Percentiles rank a stretch among this genome's conserved stretches.
Evolutionary conservation across 106 monocot genomes (phyloP).

Genomic region (Ottelia alismoides): DNA sequence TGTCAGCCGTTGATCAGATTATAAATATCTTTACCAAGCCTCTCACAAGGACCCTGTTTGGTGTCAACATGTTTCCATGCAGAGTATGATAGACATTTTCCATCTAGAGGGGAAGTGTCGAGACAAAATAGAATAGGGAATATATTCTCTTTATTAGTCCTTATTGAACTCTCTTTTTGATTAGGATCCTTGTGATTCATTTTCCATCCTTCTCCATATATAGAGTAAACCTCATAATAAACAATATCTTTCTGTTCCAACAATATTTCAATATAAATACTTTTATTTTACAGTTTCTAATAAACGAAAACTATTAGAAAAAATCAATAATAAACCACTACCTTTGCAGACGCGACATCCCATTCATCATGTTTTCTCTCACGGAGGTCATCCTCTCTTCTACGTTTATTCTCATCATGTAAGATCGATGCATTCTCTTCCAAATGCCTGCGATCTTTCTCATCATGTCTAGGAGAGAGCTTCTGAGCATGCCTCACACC

Average conservation of each 20-base stretch:
- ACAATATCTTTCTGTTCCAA: not conserved
- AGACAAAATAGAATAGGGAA: not conserved
- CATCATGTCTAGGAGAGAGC: conserved; percentile 79
- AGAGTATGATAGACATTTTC: too few species aligned
- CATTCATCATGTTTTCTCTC: conserved; percentile 89
- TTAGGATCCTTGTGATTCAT: too few species aligned
- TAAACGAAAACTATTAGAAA: not conserved
- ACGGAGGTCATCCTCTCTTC: conserved; percentile 79
- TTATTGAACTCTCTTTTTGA: too few species aligned
- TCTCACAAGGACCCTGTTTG: too few species aligned
- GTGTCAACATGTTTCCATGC: too few species aligned
- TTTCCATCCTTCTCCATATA: too few species aligned
- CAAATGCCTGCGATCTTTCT: conserved; percentile 64
- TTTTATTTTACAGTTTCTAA: not conserved
- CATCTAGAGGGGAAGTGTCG: too few species aligned
- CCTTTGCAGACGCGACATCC: conserved; percentile 50
- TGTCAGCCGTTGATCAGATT: too few species aligned
- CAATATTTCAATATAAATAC: too few species aligned
- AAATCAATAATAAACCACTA: conserved; percentile 9
- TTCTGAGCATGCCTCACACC: conserved; percentile 52
- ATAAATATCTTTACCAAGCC: too few species aligned
- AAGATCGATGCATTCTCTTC: conserved; percentile 49
- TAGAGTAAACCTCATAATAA: not conserved
- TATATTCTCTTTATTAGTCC: too few species aligned
- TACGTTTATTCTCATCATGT: conserved; percentile 74